These are phyloP conservation scores for Camillea tinctor DNA, from an alignment of 2,329 filamentous ascomycete species.

Conservation along the genomic window DNA sequence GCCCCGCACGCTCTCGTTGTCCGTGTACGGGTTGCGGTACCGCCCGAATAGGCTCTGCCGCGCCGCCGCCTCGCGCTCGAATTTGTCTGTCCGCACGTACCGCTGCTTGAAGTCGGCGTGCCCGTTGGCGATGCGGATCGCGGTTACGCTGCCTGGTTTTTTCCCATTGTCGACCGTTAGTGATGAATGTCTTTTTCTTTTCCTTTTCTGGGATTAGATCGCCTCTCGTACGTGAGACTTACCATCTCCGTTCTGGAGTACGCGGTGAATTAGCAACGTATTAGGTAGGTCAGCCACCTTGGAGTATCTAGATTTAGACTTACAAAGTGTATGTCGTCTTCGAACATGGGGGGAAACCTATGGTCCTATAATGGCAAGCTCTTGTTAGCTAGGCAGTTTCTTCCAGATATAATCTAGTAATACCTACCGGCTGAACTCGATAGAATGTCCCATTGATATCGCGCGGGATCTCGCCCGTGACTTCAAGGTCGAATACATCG, in stretches of 20 bases:
- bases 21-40: conserved; percentile 58
- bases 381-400: background rate
- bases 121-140: conserved; percentile 39
- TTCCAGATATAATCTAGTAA: background rate
- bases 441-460: conserved; percentile 49
- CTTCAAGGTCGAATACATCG: conserved; percentile 40
- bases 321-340: conserved; percentile 45
- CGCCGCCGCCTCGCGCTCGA: conserved; percentile 30
- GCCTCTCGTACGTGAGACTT: conserved; percentile 4
- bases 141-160: conserved; percentile 39
- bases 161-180: conserved; percentile 13
- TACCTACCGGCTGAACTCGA: conserved; percentile 44
- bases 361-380: conserved; percentile 35
- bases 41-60: conserved; percentile 46
- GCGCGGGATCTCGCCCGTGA: conserved; percentile 40
- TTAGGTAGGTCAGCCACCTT: background rate
- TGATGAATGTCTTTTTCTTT: too few relatives aligned
- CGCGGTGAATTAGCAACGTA: conserved; percentile 7
- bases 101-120: conserved; percentile 43
- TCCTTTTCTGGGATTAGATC: too few relatives aligned
- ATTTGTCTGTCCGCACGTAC: conserved; percentile 42
- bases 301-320: conserved; percentile 2
- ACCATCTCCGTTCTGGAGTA: conserved; percentile 29
- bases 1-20: conserved; percentile 53
- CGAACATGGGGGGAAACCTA: conserved; percentile 52